Conservation (phyloP, 805 yeast genomes). For the Starmerella apis region DNA sequence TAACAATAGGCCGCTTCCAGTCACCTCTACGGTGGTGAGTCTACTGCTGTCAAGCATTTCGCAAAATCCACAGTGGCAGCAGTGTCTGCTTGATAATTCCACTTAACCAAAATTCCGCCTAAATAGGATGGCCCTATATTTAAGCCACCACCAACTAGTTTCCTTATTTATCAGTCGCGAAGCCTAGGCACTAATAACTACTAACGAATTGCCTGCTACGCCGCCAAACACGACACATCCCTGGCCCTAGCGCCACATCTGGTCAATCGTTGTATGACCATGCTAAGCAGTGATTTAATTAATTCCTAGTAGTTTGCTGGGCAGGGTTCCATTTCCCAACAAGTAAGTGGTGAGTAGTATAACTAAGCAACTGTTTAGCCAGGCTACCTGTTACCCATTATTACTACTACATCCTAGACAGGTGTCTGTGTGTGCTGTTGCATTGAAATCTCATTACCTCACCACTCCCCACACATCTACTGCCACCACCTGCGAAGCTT, state of each 20-base stretch:
- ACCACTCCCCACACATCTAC: background rate
- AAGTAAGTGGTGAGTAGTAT: background rate
- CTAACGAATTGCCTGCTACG: background rate
- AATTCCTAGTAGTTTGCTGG: background rate
- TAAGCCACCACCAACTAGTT: background rate
- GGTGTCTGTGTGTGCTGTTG: too few relatives aligned
- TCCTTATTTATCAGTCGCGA: background rate
- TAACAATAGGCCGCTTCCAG: background rate
- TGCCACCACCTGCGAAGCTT: background rate
- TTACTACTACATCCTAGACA: too few relatives aligned
- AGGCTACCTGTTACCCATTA: too few relatives aligned
- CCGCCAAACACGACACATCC: background rate
- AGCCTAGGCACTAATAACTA: background rate
- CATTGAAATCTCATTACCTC: too few relatives aligned
- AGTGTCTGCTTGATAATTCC: too few relatives aligned
- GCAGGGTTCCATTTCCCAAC: background rate
- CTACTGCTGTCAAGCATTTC: background rate
- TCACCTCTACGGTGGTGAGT: background rate
- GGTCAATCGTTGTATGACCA: background rate
- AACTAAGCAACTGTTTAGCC: background rate
- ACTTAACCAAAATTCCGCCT: background rate
- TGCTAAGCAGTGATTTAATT: background rate
- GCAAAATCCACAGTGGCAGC: too few relatives aligned
- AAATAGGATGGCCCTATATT: background rate
- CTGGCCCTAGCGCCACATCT: slow-evolving; percentile 2